Percentiles rank a stretch among this genome's conserved stretches.
Conservation (phyloP, 2,329 filamentous ascomycete species). For the Tolypocladium inflatum region DNA sequence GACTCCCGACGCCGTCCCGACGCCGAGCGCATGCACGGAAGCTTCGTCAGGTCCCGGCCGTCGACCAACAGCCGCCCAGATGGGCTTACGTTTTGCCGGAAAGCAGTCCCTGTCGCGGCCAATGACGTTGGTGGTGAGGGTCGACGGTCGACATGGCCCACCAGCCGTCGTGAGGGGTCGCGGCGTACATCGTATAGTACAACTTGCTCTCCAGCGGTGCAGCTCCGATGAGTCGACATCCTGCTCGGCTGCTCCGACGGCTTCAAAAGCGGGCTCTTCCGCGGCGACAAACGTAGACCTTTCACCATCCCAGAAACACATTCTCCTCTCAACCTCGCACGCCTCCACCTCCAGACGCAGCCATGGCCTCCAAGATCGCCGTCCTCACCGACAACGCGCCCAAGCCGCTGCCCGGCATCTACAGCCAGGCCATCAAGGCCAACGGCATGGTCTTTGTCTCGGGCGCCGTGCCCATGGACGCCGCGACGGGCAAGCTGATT, state of each 20-base stretch:
- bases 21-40: no score
- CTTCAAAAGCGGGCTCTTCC: not conserved
- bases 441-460: slow-evolving; percentile 62
- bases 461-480: slow-evolving; percentile 60
- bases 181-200: not conserved
- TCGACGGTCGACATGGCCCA: not conserved
- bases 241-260: not conserved
- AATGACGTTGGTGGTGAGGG: not conserved
- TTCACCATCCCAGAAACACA: not conserved
- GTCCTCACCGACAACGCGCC: slow-evolving; percentile 31
- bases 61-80: not conserved
- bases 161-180: not conserved
- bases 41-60: not conserved
- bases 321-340: not conserved
- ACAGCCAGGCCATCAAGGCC: slow-evolving; percentile 53
- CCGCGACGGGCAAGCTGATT: slow-evolving; percentile 45
- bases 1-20: no score
- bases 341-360: not conserved
- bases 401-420: slow-evolving; percentile 28
- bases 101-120: not conserved
- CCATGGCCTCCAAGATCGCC: slow-evolving; percentile 23
- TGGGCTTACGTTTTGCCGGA: no score
- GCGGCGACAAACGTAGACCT: not conserved
- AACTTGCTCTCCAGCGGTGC: not conserved
- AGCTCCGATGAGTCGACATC: not conserved